Evolutionary conservation across 2,329 filamentous ascomycete species (phyloP).

Genomic region (Venturia oleaginea): DNA sequence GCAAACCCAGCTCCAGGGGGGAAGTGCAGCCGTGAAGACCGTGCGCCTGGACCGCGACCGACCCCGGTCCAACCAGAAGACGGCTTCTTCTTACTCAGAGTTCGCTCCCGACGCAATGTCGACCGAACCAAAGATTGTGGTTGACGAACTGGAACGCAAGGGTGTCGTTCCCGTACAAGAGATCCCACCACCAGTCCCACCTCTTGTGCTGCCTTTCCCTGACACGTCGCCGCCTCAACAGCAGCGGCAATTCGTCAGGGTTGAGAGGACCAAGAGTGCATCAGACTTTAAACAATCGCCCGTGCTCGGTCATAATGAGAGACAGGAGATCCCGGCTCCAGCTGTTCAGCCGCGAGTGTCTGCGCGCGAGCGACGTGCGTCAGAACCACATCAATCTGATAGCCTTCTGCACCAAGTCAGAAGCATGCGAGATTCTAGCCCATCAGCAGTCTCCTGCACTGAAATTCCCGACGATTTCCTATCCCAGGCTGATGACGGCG

Average conservation of each 20-base stretch:
- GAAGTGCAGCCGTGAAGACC: neutral
- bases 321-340: neutral
- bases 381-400: neutral
- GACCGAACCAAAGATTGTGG: neutral
- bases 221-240: neutral
- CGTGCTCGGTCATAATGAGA: conserved; percentile 5
- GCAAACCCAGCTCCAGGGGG: conserved; percentile 11
- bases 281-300: conserved; percentile 14
- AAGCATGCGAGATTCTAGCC: conserved; percentile 38
- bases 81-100: neutral
- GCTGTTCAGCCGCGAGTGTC: neutral
- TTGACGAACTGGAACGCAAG: neutral
- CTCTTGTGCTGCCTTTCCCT: neutral
- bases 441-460: conserved; percentile 24
- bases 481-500: conserved; percentile 41
- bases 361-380: neutral
- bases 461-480: conserved; percentile 22
- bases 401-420: conserved; percentile 39
- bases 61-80: neutral
- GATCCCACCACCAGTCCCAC: neutral
- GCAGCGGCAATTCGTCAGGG: neutral
- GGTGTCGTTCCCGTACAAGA: neutral
- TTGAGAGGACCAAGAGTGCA: neutral
- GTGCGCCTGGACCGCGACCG: neutral
- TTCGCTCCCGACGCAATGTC: neutral